phyloP scores from a whole-genome alignment of 768 basidiomycete species.

The Boletus huronensis region DNA sequence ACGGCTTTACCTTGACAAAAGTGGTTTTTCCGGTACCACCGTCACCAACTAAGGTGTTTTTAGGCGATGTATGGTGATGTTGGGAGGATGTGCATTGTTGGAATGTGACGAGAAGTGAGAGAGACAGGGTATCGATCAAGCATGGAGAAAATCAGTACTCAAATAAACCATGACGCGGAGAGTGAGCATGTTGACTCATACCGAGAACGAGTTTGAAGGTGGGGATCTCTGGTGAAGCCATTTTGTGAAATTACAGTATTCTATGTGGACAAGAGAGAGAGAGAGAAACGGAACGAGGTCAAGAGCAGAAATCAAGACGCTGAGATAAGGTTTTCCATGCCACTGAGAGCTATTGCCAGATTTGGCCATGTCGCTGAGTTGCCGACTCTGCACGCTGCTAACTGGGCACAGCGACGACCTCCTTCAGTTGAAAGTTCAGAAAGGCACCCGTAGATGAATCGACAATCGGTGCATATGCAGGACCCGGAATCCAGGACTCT shows the following conservation, averaged over 20 bases:
- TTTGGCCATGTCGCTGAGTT: conserved; percentile 20
- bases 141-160: conserved; percentile 26
- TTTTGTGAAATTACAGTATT: conserved; percentile 30
- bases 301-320: conserved; percentile 33
- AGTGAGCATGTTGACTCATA: conserved; percentile 38
- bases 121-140: conserved; percentile 51
- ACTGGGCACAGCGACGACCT: neutral
- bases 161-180: conserved; percentile 5
- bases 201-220: conserved; percentile 99
- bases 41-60: conserved; percentile 68
- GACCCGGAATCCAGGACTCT: neutral
- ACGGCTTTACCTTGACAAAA: conserved; percentile 81
- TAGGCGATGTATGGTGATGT: neutral
- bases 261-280: conserved; percentile 20
- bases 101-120: conserved; percentile 9
- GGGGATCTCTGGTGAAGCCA: conserved; percentile 51
- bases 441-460: no score
- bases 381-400: neutral
- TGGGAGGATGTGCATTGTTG: conserved; percentile 6
- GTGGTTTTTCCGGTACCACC: conserved; percentile 98
- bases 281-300: conserved; percentile 22
- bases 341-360: conserved; percentile 24
- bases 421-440: neutral
- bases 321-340: conserved; percentile 38
- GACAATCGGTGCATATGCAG: neutral